Evolutionary conservation across 1,284 basidiomycete genomes (phyloP), one percentile per base, ranked within the genome.

Genomic region (Anthracocystis setariae): DNA sequence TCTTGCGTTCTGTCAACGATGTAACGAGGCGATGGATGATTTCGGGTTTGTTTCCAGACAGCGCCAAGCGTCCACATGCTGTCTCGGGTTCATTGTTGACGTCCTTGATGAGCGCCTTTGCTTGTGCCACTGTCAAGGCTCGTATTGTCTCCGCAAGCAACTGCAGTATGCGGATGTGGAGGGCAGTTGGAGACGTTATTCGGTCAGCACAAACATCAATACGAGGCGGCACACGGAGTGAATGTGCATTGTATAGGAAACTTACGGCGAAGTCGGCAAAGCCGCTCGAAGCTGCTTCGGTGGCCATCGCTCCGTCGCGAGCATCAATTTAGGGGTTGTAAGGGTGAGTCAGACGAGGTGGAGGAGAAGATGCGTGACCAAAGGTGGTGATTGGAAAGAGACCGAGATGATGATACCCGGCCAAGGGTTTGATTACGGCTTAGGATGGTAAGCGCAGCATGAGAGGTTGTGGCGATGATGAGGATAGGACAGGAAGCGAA

Each of bases 21-120:
- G 63, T 50, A 13, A 33, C 44, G 17, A 79, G 42, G 5, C 76
- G 66, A 38, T 68, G 53, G 29, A 67, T 59, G 42, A 79, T 54
- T 18, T 73, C 73, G 1, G 67, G 51, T 43, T 79, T 79, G 70
- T 73, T 78, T 13, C 78, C 78, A 1, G 67, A 65, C 37, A 79
- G 47, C 3, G 62, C 49, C 2, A 77, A 38, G 37, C 55, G 68
- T 3, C 60, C 55, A 24, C 73, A 57, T 24, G 60, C 46, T 9
- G 57, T 45, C 10, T 65, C 64, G 5, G 50, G 52, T 35, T 65
- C 76, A 47, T 73, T 71, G 64, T 76, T 76, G 57, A 79, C 43
- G 17, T 73, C 70, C 46, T 68, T 73, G 52, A 79, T 70, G 38
- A 73, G 62, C 21, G 65, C 63, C 46, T 79, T 79, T 38, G 77